Evolutionary conservation across 768 basidiomycete genomes (phyloP).

Genomic region (Cyathus striatus): DNA sequence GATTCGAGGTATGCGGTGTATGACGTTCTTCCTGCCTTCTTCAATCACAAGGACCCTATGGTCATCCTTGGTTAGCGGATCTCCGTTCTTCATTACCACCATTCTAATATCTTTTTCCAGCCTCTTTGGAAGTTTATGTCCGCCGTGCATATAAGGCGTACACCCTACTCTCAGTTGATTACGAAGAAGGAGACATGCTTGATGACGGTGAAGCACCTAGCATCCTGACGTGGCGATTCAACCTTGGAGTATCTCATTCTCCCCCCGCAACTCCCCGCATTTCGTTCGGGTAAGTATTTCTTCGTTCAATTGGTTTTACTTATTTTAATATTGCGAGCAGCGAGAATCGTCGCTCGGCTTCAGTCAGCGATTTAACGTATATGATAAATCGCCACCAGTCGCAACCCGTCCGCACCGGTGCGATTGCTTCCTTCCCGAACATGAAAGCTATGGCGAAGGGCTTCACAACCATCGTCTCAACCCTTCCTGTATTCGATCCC

Average conservation of each 20-base stretch:
- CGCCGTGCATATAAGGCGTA: constrained; percentile 96
- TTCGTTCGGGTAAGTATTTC: constrained; percentile 34
- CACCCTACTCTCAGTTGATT: constrained; percentile 85
- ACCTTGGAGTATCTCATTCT: constrained; percentile 83
- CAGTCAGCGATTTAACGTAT: constrained; percentile 94
- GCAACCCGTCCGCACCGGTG: constrained; percentile 87
- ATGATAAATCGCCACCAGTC: constrained; percentile 82
- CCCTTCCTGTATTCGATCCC: constrained; percentile 70
- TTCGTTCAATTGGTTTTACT: neutral
- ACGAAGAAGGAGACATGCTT: constrained; percentile 84
- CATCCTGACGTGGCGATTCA: constrained; percentile 92
- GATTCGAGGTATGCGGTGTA: constrained; percentile 97
- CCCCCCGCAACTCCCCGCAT: constrained; percentile 80
- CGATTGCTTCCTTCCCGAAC: constrained; percentile 87
- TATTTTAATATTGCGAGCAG: constrained; percentile 17
- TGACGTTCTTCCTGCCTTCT: constrained; percentile 95
- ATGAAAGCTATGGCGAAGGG: constrained; percentile 62
- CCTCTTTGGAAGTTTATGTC: constrained; percentile 93
- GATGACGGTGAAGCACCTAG: constrained; percentile 81
- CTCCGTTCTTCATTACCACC: neutral
- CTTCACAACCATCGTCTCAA: constrained; percentile 66
- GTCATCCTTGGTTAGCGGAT: constrained; percentile 66
- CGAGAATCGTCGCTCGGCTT: constrained; percentile 75
- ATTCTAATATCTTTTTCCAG: constrained; percentile 29
- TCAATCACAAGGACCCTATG: constrained; percentile 80